Evolutionary conservation across 768 basidiomycete genomes (phyloP).

Genomic region (Ephemerocybe angulata): DNA sequence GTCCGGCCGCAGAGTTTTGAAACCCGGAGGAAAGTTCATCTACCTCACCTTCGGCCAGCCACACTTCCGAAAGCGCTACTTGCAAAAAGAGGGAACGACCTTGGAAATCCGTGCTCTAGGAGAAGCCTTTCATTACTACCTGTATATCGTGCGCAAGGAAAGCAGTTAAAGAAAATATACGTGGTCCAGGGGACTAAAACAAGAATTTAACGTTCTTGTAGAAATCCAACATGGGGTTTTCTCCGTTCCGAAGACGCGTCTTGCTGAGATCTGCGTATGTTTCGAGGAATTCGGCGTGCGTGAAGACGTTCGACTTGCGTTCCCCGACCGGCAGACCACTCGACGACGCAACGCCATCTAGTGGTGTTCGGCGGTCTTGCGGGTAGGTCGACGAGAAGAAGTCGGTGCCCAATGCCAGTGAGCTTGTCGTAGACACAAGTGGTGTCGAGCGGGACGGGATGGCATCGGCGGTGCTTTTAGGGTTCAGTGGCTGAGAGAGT

Average conservation of each 20-base stretch:
- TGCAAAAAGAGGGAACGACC: conserved; percentile 51
- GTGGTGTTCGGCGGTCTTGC: conserved; percentile 52
- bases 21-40: conserved; percentile 59
- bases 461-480: conserved; percentile 15
- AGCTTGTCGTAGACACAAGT: conserved; percentile 48
- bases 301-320: conserved; percentile 78
- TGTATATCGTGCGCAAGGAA: conserved; percentile 60
- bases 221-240: conserved; percentile 85
- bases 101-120: conserved; percentile 71
- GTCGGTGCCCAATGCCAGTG: conserved; percentile 50
- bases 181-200: conserved; percentile 47
- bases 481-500: conserved; percentile 53
- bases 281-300: conserved; percentile 84
- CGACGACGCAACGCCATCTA: conserved; percentile 69
- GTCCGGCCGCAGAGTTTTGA: conserved; percentile 49
- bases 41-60: conserved; percentile 90
- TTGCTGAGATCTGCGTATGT: conserved; percentile 73
- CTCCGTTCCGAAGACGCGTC: conserved; percentile 75
- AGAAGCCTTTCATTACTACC: conserved; percentile 80
- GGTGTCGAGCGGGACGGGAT: conserved; percentile 39
- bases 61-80: conserved; percentile 74
- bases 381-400: conserved; percentile 73
- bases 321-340: conserved; percentile 79
- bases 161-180: background rate
- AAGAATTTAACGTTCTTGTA: conserved; percentile 94